Conservation (phyloP, 2,329 filamentous ascomycete species). For the Botrytis hyacinthi region DNA sequence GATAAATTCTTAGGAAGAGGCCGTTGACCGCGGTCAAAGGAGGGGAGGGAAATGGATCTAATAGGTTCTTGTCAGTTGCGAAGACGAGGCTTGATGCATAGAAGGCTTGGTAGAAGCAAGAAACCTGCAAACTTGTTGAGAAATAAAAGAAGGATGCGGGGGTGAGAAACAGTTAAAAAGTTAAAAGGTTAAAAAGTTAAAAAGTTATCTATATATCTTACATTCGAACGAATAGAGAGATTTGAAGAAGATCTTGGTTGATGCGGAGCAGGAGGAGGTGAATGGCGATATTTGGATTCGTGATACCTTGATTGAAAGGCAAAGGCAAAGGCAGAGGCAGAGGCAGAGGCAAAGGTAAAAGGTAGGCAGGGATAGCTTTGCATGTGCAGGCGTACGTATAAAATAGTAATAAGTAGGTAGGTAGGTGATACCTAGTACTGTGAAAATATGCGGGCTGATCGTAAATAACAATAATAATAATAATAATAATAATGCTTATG, state of each 20-base stretch:
- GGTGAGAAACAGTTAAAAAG: background rate
- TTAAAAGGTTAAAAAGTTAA: background rate
- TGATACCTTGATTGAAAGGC: background rate
- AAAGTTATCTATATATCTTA: background rate
- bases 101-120: conserved; percentile 21
- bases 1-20: background rate
- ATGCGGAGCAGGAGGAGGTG: background rate
- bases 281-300: background rate
- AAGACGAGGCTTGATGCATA: conserved; percentile 14
- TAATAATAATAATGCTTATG: too few relatives aligned
- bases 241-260: background rate
- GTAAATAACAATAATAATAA: background rate
- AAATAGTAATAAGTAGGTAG: background rate
- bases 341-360: background rate
- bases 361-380: background rate
- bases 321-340: background rate
- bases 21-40: background rate
- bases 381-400: background rate
- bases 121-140: background rate
- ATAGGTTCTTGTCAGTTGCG: background rate
- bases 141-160: background rate
- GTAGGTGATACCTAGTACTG: too few relatives aligned
- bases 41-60: background rate
- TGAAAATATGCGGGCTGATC: background rate
- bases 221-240: background rate